These are phyloP conservation scores for Cercophora scortea DNA, from an alignment of 495 filamentous ascomycete genomes.

Conservation along the genomic window DNA sequence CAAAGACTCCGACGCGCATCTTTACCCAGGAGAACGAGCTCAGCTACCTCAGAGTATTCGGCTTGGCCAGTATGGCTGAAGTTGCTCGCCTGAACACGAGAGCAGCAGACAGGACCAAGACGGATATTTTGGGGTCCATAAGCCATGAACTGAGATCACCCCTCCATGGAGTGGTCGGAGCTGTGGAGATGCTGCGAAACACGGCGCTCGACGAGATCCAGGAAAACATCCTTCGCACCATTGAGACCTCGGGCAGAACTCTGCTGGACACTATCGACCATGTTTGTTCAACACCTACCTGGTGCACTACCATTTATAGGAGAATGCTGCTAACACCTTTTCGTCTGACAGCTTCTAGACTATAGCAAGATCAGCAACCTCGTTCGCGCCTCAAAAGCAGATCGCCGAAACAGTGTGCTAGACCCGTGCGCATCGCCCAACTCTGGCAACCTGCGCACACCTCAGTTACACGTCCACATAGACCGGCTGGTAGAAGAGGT, in stretches of 20 bases:
- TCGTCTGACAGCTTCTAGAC: constrained; percentile 39
- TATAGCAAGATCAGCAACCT: constrained; percentile 60
- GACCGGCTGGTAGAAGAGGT: constrained; percentile 51
- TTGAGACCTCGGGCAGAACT: constrained; percentile 65
- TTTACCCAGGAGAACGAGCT: constrained; percentile 40
- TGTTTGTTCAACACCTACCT: constrained; percentile 21
- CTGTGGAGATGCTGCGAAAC: constrained; percentile 58
- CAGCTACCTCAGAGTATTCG: constrained; percentile 41
- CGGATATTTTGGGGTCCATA: constrained; percentile 61
- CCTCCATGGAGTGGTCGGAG: constrained; percentile 64
- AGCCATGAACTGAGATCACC: constrained; percentile 73
- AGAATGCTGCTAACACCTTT: constrained; percentile 3
- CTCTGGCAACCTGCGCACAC: constrained; percentile 1
- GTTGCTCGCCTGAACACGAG: constrained; percentile 38
- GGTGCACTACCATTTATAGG: too few species aligned
- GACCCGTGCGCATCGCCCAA: constrained; percentile 13
- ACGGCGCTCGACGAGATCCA: constrained; percentile 47
- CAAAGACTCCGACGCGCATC: constrained; percentile 33
- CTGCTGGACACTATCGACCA: constrained; percentile 75
- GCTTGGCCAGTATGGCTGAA: constrained; percentile 51
- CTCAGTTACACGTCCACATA: constrained; percentile 26
- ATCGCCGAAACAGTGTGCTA: constrained; percentile 1
- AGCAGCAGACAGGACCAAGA: constrained; percentile 43
- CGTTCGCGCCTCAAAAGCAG: constrained; percentile 6
- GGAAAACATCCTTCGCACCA: constrained; percentile 55